These are phyloP conservation scores for Sungouiella blattae DNA, from an alignment of 805 yeast species.

Conservation along the genomic window DNA sequence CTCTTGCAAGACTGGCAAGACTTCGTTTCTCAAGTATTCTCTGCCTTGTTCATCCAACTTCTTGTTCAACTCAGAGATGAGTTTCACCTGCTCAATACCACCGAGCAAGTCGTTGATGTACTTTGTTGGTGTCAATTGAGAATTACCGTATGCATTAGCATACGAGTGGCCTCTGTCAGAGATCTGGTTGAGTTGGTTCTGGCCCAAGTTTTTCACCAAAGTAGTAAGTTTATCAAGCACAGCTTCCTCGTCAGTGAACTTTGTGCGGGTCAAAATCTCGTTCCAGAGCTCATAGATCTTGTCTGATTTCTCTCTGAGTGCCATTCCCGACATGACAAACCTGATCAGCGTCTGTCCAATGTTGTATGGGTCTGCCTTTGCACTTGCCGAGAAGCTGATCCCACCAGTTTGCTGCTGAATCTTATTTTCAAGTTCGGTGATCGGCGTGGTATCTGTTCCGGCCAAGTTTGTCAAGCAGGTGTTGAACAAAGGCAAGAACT, in stretches of 20 bases:
- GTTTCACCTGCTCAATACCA: constrained; percentile 77
- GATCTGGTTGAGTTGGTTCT: constrained; percentile 72
- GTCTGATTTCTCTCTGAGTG: constrained; percentile 60
- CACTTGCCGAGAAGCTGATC: constrained; percentile 56
- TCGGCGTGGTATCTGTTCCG: constrained; percentile 71
- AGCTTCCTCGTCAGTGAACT: constrained; percentile 47
- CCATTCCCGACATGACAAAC: constrained; percentile 62
- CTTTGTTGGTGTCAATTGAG: constrained; percentile 59
- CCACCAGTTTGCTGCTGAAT: constrained; percentile 87
- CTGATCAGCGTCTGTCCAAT: constrained; percentile 47
- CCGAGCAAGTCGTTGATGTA: constrained; percentile 58
- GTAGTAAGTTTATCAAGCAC: constrained; percentile 64
- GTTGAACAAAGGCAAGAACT: constrained; percentile 72
- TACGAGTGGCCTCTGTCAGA: constrained; percentile 87
- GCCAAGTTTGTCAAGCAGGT: constrained; percentile 75
- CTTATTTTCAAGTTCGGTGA: constrained; percentile 80
- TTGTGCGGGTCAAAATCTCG: constrained; percentile 66
- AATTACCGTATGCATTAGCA: constrained; percentile 66
- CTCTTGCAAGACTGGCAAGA: constrained; percentile 61
- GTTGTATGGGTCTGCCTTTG: constrained; percentile 51
- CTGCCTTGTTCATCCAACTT: constrained; percentile 42
- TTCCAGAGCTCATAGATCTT: constrained; percentile 63
- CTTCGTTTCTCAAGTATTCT: constrained; percentile 37
- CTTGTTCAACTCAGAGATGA: constrained; percentile 57
- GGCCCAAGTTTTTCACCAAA: constrained; percentile 67